Percentiles rank a stretch among this genome's conserved stretches.
phyloP scores from a whole-genome alignment of 805 yeast genomes.

The Candida montana region DNA sequence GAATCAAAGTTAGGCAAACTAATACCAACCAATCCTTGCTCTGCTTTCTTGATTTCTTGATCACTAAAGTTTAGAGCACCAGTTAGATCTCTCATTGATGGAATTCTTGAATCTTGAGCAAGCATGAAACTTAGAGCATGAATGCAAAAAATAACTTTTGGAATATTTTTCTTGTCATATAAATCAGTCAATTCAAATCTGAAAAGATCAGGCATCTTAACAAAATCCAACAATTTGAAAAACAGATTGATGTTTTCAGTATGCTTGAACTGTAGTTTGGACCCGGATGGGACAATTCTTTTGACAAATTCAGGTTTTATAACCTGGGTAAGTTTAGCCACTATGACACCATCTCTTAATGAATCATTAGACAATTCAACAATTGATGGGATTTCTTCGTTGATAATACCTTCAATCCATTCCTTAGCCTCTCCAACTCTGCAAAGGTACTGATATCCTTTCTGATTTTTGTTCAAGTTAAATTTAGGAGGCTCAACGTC shows the following conservation, averaged over 20 bases:
- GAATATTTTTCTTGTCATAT: conserved; percentile 86
- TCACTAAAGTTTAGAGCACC: conserved; percentile 59
- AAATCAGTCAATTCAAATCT: conserved; percentile 89
- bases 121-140: conserved; percentile 83
- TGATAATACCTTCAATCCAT: conserved; percentile 67
- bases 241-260: conserved; percentile 89
- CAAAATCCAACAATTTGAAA: conserved; percentile 59
- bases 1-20: conserved; percentile 74
- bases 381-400: conserved; percentile 51
- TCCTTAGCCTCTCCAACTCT: conserved; percentile 74
- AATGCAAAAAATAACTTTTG: conserved; percentile 88
- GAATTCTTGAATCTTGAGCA: conserved; percentile 47
- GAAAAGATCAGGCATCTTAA: conserved; percentile 81
- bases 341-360: conserved; percentile 75
- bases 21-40: conserved; percentile 56
- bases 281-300: conserved; percentile 49
- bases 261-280: conserved; percentile 76
- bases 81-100: conserved; percentile 55
- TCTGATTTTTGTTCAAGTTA: conserved; percentile 17
- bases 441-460: conserved; percentile 74
- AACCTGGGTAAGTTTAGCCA: conserved; percentile 72
- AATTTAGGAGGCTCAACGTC: conserved; percentile 11
- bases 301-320: conserved; percentile 63
- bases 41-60: conserved; percentile 64
- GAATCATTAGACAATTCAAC: conserved; percentile 52